Evolutionary conservation across 495 filamentous ascomycete genomes (phyloP).

Genomic region (Xylaria cubensis): DNA sequence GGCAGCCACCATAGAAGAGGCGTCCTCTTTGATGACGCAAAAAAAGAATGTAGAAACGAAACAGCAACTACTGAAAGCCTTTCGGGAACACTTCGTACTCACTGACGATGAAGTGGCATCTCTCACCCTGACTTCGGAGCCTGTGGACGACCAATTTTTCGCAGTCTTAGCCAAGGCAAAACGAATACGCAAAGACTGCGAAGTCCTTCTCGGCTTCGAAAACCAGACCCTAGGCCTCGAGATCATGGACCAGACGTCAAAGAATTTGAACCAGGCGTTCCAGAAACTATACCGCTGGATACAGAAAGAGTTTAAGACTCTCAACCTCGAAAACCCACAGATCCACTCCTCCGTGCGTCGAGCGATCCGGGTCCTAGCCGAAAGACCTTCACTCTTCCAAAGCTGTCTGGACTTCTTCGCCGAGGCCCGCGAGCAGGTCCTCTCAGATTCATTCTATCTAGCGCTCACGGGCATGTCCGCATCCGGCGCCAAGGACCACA

Average conservation of each 20-base stretch:
- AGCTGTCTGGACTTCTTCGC: conserved; percentile 94
- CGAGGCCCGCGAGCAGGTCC: conserved; percentile 83
- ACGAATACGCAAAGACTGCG: conserved; percentile 84
- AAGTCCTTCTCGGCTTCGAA: conserved; percentile 86
- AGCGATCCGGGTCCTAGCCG: conserved; percentile 85
- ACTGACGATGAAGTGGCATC: conserved; percentile 76
- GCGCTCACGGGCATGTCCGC: conserved; percentile 78
- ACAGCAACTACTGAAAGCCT: conserved; percentile 80
- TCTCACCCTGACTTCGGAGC: conserved; percentile 76
- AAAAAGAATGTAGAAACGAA: conserved; percentile 83
- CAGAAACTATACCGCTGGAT: conserved; percentile 97
- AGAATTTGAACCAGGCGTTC: conserved; percentile 86
- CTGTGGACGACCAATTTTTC: conserved; percentile 89
- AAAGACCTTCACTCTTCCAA: conserved; percentile 88
- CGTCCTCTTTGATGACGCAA: conserved; percentile 73
- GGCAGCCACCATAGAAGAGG: conserved; percentile 77
- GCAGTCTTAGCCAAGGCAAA: conserved; percentile 79
- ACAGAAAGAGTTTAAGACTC: conserved; percentile 86
- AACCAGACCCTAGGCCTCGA: conserved; percentile 86
- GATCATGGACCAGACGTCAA: conserved; percentile 87
- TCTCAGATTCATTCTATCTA: conserved; percentile 90
- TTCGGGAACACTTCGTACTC: conserved; percentile 83
- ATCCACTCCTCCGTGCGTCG: conserved; percentile 85
- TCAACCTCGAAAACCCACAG: conserved; percentile 94
- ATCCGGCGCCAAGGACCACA: conserved; percentile 51